Base-by-base conservation (phyloP, 1,284 basidiomycete genomes). In the Caloboletus firmus region DNA sequence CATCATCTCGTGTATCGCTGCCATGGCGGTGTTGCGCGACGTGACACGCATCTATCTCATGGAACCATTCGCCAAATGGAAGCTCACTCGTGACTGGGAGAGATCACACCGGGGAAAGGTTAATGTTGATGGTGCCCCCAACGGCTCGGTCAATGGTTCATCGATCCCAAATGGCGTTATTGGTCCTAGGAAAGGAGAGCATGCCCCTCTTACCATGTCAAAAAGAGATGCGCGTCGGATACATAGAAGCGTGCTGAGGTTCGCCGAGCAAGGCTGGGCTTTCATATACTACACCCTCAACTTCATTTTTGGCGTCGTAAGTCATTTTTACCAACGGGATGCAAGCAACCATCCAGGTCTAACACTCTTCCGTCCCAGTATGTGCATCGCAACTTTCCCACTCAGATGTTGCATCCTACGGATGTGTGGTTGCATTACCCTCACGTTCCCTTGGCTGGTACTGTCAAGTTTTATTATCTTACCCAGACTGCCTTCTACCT, bases 231-330 rank as follows among this genome's bases (percentile, higher is more conserved):
- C 78, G 11, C 79, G 76, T 42, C 78, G 75, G 59, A 74, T 91
- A 57, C 81, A 87, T 51, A 82, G 89, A 67, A 87, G 83, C 59
- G 84, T 93, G 41, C 71, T 90, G 45, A 80, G 96, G 57, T 98
- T 98, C 67, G 92, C 93, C 5, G 96, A 98, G 73, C 96, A 99
- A 74, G 90, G 92, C 49, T 99, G 94, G 92, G 84, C 85, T 41
- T 79, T 89, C 47, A 72, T 91, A 43, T 98, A 96, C 74, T 95
- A 92, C 69, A 74, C 81, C 35, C 62, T 83, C 8, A 89, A 87
- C 60, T 95, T 87, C 81, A 71, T 72, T 22, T 83, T 87, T 64
- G 95, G 95, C n/a, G 60, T 93, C 62, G 95, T 97, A 69, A 74
- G 95, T 85, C 35, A 51, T 49, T 60, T 41, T 49, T 56, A 52